Evolutionary conservation across 2,329 filamentous ascomycete genomes (phyloP).

Genomic region (Monilinia laxa): DNA sequence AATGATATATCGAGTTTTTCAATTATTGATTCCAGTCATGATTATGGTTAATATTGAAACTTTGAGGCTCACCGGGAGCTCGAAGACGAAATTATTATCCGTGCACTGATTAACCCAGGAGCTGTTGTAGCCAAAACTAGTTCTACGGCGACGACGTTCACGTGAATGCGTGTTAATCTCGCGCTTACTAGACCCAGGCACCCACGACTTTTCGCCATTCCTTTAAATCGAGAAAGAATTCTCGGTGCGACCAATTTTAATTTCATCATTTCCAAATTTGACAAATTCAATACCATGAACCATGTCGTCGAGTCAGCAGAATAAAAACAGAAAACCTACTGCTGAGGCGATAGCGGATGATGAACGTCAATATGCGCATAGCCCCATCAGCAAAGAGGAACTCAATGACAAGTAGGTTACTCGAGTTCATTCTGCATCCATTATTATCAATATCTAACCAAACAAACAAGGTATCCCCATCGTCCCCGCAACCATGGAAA

Average conservation of each 20-base stretch:
- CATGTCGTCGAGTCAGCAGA: constrained; percentile 22
- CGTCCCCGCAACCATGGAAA: constrained; percentile 76
- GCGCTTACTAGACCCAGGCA: constrained; percentile 13
- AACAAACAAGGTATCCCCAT: constrained; percentile 66
- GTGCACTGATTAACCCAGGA: too few species aligned
- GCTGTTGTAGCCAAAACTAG: too few species aligned
- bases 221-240: not conserved
- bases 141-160: not conserved
- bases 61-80: too few species aligned
- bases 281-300: constrained; percentile 13
- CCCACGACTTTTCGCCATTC: not conserved
- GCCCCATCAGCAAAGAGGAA: constrained; percentile 39
- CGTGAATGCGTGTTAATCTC: constrained; percentile 8
- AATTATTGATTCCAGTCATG: too few species aligned
- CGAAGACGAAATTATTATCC: not conserved
- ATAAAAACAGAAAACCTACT: constrained; percentile 25
- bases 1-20: too few species aligned
- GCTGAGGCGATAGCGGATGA: constrained; percentile 44
- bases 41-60: too few species aligned
- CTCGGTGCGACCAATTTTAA: not conserved
- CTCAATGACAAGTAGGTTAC: constrained; percentile 33
- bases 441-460: not conserved
- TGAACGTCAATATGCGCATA: constrained; percentile 49
- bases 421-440: not conserved
- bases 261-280: not conserved